These are phyloP conservation scores for Echeveria elegans DNA, from an alignment of 164 flowering plant species.

Conservation along the genomic window DNA sequence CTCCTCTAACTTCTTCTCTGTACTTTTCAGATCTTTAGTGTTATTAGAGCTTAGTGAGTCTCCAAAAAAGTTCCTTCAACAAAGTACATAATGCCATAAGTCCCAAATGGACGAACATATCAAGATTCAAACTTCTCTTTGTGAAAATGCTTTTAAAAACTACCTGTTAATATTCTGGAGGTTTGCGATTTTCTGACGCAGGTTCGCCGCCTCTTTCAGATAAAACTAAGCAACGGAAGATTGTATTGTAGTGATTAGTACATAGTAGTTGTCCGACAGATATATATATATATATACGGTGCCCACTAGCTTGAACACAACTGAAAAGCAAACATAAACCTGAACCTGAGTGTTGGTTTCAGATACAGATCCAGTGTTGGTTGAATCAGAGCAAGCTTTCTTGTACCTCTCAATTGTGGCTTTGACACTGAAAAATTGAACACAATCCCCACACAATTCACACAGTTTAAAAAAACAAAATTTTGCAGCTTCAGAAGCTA, in stretches of 20 bases:
- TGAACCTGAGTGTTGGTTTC: constrained; percentile 72
- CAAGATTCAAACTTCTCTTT: not conserved
- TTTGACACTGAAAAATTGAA: constrained; percentile 90
- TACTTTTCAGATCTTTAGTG: constrained; percentile 49
- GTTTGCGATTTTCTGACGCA: constrained; percentile 42
- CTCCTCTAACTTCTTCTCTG: constrained; percentile 53
- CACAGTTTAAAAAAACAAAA: not conserved
- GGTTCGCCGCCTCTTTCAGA: constrained; percentile 73
- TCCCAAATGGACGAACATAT: too few relatives aligned
- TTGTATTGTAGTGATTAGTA: too few relatives aligned
- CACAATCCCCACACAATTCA: constrained; percentile 7
- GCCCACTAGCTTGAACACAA: not conserved
- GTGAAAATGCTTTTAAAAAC: too few relatives aligned
- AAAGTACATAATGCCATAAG: not conserved
- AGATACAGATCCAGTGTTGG: constrained; percentile 48
- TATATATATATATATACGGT: too few relatives aligned
- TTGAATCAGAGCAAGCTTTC: constrained; percentile 60
- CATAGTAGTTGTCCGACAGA: too few relatives aligned
- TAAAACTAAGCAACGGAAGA: constrained; percentile 42
- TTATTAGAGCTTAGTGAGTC: constrained; percentile 41
- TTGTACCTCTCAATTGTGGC: constrained; percentile 87
- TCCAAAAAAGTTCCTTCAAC: constrained; percentile 61
- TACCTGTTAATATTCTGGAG: constrained; percentile 64
- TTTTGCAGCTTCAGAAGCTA: too few relatives aligned
- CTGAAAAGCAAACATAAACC: not conserved